These are phyloP conservation scores for Raphanus sativus DNA, from an alignment of 345 rosid species.

Conservation along the genomic window DNA sequence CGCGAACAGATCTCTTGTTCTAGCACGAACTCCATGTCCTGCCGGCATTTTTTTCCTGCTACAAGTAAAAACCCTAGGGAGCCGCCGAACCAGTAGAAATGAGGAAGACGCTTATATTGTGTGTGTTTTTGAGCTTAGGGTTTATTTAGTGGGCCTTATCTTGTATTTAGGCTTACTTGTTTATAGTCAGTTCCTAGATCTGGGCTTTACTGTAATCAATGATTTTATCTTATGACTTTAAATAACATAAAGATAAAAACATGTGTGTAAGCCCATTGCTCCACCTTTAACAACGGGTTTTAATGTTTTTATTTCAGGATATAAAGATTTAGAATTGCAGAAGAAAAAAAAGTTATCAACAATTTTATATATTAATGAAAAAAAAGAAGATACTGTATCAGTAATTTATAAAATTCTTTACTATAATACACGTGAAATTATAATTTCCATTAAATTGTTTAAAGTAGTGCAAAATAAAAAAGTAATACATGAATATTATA, in stretches of 20 bases:
- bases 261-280: neutral
- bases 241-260: neutral
- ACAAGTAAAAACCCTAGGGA: conserved; percentile 3
- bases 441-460: no score
- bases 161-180: neutral
- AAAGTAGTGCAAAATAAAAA: no score
- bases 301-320: neutral
- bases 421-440: no score
- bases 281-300: neutral
- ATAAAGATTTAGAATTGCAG: no score
- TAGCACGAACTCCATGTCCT: neutral
- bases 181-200: neutral
- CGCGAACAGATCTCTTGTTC: neutral
- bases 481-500: no score
- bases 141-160: conserved; percentile 6
- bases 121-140: conserved; percentile 3
- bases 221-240: neutral
- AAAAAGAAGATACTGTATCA: no score
- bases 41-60: neutral
- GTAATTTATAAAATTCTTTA: no score
- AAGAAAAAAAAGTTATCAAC: no score
- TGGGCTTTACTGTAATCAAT: conserved; percentile 6
- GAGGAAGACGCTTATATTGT: neutral
- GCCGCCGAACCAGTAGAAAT: neutral
- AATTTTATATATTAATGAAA: no score